Percentiles rank a stretch among this genome's conserved stretches.
Conservation (phyloP, 805 yeast species). For the Zygosaccharomyces kombuchaensis region DNA sequence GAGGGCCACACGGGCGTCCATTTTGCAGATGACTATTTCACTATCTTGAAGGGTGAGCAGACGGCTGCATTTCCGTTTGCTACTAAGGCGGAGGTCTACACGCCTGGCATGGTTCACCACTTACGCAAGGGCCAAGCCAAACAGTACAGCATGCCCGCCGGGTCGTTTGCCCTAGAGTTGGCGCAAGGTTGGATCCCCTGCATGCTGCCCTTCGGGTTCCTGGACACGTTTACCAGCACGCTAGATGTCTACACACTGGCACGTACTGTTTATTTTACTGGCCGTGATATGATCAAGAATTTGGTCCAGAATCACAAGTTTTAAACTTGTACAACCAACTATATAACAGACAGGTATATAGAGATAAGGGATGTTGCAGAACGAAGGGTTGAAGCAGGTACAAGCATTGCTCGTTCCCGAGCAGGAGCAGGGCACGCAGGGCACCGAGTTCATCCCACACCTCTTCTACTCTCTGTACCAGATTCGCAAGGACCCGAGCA, state of each 20-base stretch:
- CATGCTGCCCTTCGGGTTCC: constrained; percentile 94
- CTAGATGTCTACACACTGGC: constrained; percentile 66
- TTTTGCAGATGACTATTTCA: constrained; percentile 96
- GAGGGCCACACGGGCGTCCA: constrained; percentile 97
- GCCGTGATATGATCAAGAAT: constrained; percentile 67
- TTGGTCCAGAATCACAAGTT: constrained; percentile 63
- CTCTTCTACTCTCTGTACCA: constrained; percentile 31
- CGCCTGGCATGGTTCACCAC: constrained; percentile 85
- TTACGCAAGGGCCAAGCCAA: constrained; percentile 66
- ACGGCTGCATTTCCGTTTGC: constrained; percentile 65
- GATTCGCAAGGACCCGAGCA: constrained; percentile 33
- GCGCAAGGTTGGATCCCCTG: constrained; percentile 99
- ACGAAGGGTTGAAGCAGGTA: constrained; percentile 13
- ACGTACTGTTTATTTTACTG: constrained; percentile 73
- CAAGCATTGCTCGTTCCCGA: constrained; percentile 12
- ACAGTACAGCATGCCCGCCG: constrained; percentile 83
- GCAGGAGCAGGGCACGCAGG: constrained; percentile 7
- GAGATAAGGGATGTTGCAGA: constrained; percentile 6
- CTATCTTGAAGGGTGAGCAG: constrained; percentile 79
- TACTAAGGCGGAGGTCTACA: constrained; percentile 61
- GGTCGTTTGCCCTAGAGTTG: constrained; percentile 82
- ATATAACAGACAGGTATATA: background rate
- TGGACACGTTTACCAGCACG: constrained; percentile 75
- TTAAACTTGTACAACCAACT: constrained; percentile 25
- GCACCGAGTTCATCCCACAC: constrained; percentile 33